Percentiles rank a stretch among this genome's conserved stretches.
phyloP scores from a whole-genome alignment of 2,329 filamentous ascomycete genomes.

The Colletotrichum neosansevieriae region DNA sequence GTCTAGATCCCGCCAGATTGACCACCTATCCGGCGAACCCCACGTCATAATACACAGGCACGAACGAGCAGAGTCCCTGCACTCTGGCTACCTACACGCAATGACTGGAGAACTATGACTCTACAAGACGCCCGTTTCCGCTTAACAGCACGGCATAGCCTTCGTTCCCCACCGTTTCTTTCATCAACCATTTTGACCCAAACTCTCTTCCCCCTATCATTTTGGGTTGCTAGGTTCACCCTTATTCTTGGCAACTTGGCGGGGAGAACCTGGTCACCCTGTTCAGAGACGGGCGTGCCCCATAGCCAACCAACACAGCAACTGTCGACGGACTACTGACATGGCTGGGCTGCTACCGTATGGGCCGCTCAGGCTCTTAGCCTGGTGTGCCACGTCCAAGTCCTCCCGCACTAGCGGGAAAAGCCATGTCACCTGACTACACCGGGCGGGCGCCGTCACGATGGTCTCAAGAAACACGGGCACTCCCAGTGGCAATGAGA shows the following conservation, averaged over 20 bases:
- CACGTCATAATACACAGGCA: slow-evolving; percentile 35
- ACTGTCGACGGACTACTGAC: neutral
- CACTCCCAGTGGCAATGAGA: slow-evolving; percentile 10
- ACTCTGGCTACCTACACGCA: slow-evolving; percentile 4
- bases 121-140: slow-evolving; percentile 19
- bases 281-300: slow-evolving; percentile 12
- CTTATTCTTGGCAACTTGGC: slow-evolving; percentile 8
- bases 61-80: slow-evolving; percentile 34
- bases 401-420: slow-evolving; percentile 28
- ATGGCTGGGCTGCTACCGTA: slow-evolving; percentile 1
- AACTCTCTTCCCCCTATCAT: neutral
- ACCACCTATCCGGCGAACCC: slow-evolving; percentile 12
- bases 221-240: slow-evolving; percentile 21
- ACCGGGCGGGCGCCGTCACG: slow-evolving; percentile 23
- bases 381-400: slow-evolving; percentile 6
- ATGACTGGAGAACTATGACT: slow-evolving; percentile 27
- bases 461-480: slow-evolving; percentile 16
- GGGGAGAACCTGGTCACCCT: slow-evolving; percentile 21
- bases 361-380: slow-evolving; percentile 15
- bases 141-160: slow-evolving; percentile 17
- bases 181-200: too few relatives aligned
- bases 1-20: slow-evolving; percentile 33
- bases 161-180: slow-evolving; percentile 19
- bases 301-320: neutral
- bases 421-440: slow-evolving; percentile 33